Base-by-base conservation (phyloP, 805 yeast genomes). In the Lipomyces sp. region DNA sequence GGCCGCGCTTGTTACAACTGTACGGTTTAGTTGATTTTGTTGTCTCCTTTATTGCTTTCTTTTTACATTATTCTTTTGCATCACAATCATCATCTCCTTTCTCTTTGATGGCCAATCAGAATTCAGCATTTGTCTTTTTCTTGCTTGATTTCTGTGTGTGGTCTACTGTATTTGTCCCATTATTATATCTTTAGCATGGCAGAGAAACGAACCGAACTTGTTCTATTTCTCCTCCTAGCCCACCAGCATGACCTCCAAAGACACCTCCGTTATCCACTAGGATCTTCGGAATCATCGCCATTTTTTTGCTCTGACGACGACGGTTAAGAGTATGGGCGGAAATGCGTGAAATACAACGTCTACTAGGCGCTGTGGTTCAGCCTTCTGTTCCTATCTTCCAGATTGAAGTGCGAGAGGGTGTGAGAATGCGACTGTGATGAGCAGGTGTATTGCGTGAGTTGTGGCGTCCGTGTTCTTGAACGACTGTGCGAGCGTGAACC, bases 1-100 rank as follows among this genome's bases (percentile, higher is more conserved):
- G 66, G 66, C 50, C 69, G 69, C 64, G 59, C 69, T 37, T 66
- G 69, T 64, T 66, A 66, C 69, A 66, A 66, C 67, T 66, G 69
- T 66, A 66, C 59, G 69, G 66, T 63, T 65, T 65, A 60, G 58
- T 50, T 13, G 59, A 18, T 60, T 30, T 42, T 53, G 34, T 60
- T 37, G 48, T 33, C 51, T 34, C 29, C 18, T 10, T 45, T 24
- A n/a, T 59, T 51, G 34, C 30, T 51, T 29, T 51, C 54, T 29
- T 55, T 37, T 33, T 24, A 30, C 8, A 32, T 29, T 55, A 24
- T n/a, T 24, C 34, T 33, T 4, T 24, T 30, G 24, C 24, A n/a
- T 55, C 39, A 55, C 24, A 37, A 32, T 33, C 45, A 37, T 55
- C 58, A 37, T 55, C 45, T 55, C 58, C 15, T 53, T 24, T 18